Evolutionary conservation across 208 protist genomes (phyloP), one percentile per base, ranked within the genome.

Genomic region (Trypanosoma avium): DNA sequence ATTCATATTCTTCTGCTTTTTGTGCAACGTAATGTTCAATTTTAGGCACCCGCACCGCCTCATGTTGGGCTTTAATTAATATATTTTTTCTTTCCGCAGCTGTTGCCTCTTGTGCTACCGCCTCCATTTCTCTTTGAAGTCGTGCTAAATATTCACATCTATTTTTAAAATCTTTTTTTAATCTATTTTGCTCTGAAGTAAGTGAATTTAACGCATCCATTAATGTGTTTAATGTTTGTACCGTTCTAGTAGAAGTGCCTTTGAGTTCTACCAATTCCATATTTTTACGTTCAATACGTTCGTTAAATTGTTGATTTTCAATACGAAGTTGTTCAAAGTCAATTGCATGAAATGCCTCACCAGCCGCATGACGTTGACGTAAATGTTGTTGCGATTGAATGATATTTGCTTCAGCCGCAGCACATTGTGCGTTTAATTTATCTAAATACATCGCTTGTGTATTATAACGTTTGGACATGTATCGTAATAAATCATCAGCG

Each of bases 251-350:
- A 6, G 95, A 97, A 6, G 88, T 97, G 21, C 93, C 81, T 67
- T 98, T 98, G n/a, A 98, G 77, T 53, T 87, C 76, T 15, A 97
- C 82, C 27, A 98, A 73, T 71, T 98, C 96, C 35, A 76, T 80
- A 76, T 98, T 98, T 58, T 96, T 97, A 61, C 95, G 73, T 30
- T 97, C 92, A 38, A 98, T 97, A 48, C 94, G 90, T 54, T 97
- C 93, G n/a, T 75, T 88, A 61, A 97, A 95, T 77, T 98, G 92
- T 69, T 97, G 87, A 60, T 98, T 98, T 61, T 98, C 96, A 72
- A 98, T 98, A 40, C 92, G 85, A 5, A 98, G 83, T 81, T 98
- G 96, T 45, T 97, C 93, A 70, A 98, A 97, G 63, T 98, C 97
- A 61, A 98, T 96, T 1, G 84, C 79, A 52, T 94, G 90, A 61